These are phyloP conservation scores for Abrus precatorius DNA, from an alignment of 306 rosid genomes.

Conservation along the genomic window DNA sequence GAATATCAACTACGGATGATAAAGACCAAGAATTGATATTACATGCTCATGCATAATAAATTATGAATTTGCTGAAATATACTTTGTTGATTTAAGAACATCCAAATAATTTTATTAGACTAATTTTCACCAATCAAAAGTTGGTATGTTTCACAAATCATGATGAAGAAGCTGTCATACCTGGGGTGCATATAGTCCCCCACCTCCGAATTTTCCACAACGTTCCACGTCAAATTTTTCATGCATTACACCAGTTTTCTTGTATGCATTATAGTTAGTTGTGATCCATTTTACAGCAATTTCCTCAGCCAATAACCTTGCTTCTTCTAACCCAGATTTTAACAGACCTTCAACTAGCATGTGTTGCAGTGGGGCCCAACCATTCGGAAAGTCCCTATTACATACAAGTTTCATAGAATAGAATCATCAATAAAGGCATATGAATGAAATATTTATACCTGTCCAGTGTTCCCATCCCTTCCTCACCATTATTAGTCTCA, in stretches of 20 bases:
- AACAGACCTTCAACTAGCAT: constrained; percentile 93
- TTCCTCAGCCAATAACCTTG: constrained; percentile 74
- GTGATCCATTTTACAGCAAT: constrained; percentile 84
- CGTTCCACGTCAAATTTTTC: constrained; percentile 80
- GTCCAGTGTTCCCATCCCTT: background rate
- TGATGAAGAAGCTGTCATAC: constrained; percentile 38
- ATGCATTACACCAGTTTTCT: constrained; percentile 82
- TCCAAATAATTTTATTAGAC: no score
- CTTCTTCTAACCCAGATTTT: constrained; percentile 77
- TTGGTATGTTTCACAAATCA: background rate
- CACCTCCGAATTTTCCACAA: constrained; percentile 85
- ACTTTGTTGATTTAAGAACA: no score
- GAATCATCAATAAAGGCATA: constrained; percentile 13
- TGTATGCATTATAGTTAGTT: constrained; percentile 75
- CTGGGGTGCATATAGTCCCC: constrained; percentile 90
- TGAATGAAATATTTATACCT: constrained; percentile 5
- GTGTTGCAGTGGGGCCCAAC: constrained; percentile 98
- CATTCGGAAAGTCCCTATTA: constrained; percentile 94
- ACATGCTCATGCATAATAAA: no score
- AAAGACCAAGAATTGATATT: no score
- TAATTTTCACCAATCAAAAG: no score
- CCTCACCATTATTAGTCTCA: background rate
- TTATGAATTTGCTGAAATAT: no score
- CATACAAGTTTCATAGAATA: constrained; percentile 3
- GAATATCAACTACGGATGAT: no score